Base-by-base conservation (phyloP, 257 asterid species). In the Nicotiana attenuata region DNA sequence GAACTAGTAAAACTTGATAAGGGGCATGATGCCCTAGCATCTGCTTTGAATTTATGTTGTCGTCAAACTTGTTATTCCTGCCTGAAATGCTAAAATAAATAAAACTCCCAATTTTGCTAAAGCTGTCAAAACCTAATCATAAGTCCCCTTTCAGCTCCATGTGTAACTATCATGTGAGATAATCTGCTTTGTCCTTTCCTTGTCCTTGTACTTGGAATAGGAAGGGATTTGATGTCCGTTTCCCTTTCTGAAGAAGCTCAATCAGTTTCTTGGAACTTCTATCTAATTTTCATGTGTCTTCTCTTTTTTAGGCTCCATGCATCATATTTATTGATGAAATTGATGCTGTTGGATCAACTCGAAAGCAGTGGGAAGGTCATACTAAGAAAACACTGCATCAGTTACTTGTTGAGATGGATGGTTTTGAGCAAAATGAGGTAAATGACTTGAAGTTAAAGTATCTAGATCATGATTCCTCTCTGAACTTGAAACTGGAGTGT, bases 331-430 rank as follows among this genome's bases (percentile, higher is more conserved):
- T 96, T 81, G 99, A 96, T 86, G 99, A 96, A 86, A 92, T 96
- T 83, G 99, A 96, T 90, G 98, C 98, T 61, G 92, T 96, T 85
- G 99, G 98, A 82, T 96, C 99, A 76, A 96, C 99, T 66, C 91
- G 99, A 59, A 96, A 92, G 94, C 99, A 94, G 84, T 96, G 97
- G 94, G 99, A 96, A 91, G 99, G 99, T 76, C 99, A 96, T 82
- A 94, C 98, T 19, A 96, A 96, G 93, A 96, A 96, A 89, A 96
- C 99, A 19, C 85, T 96, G 82, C 99, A 96, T 87, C 99, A 96
- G 56, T 86, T 96, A 78, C 99, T 94, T 10, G 98, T 96, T 50
- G 99, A 96, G 90, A 94, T 96, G 99, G 98, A 96, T 89, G 99
- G 99, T 68, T 96, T 94, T 88, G 98, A 96, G 86, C 99, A 96